Percentiles rank a stretch among this genome's conserved stretches.
These are phyloP conservation scores for Halophytophthora polymorphica DNA, from an alignment of 352 stramenopile genomes.

Conservation along the genomic window DNA sequence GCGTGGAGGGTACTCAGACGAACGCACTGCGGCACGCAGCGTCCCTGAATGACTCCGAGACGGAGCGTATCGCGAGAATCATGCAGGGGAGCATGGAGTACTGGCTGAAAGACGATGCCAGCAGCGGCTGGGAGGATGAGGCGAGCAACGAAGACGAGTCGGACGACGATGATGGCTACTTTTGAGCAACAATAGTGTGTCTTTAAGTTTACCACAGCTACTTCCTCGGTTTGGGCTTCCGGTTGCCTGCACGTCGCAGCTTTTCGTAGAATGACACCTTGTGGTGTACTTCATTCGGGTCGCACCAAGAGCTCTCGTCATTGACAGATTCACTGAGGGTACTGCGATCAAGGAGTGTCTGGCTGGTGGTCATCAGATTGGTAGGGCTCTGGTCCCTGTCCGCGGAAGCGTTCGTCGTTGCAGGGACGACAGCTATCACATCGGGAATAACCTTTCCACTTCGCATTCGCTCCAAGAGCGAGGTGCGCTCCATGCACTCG, in stretches of 20 bases:
- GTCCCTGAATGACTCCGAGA: conserved; percentile 53
- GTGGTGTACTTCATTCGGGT: conserved; percentile 10
- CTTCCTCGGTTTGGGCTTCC: conserved; percentile 47
- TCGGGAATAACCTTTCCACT: conserved; percentile 68
- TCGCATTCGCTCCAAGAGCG: conserved; percentile 69
- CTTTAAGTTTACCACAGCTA: conserved; percentile 8
- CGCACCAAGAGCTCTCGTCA: conserved; percentile 9
- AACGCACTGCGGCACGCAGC: conserved; percentile 11
- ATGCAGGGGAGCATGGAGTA: conserved; percentile 72
- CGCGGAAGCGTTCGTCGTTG: not conserved
- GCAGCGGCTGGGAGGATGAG: conserved; percentile 22
- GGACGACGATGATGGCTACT: conserved; percentile 27
- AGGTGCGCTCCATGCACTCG: conserved; percentile 79
- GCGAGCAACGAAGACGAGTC: conserved; percentile 34
- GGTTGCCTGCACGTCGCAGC: conserved; percentile 50
- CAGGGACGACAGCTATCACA: conserved; percentile 8
- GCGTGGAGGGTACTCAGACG: not conserved
- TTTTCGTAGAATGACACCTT: conserved; percentile 80
- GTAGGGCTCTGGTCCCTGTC: not conserved
- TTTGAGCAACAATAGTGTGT: conserved; percentile 8
- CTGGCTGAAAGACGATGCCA: conserved; percentile 45
- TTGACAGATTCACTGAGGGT: conserved; percentile 20
- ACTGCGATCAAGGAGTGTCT: conserved; percentile 7
- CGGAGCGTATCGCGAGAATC: conserved; percentile 74
- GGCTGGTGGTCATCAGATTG: conserved; percentile 3